phyloP scores from a whole-genome alignment of 106 monocot genomes.

The Iris macrosiphon region DNA sequence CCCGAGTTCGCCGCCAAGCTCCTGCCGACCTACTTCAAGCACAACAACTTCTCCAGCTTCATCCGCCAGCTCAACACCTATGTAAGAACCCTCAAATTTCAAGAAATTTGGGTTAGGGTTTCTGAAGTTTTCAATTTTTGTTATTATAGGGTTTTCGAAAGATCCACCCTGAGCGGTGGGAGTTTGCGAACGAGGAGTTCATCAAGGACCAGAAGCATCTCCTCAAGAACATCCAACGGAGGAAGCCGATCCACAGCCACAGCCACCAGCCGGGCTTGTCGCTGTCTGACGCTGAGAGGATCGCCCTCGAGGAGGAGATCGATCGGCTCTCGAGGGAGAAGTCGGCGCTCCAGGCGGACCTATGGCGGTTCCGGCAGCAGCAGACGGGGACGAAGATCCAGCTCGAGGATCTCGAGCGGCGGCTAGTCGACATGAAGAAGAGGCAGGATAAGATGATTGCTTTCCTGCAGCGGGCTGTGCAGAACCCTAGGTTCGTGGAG shows the following conservation, averaged over 20 bases:
- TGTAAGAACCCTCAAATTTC: conserved; percentile 16
- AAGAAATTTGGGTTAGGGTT: not conserved
- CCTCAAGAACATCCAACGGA: conserved; percentile 81
- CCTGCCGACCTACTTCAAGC: conserved; percentile 94
- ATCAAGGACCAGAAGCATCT: conserved; percentile 69
- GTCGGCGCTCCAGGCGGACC: conserved; percentile 30
- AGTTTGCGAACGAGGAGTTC: conserved; percentile 80
- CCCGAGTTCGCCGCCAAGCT: conserved; percentile 78
- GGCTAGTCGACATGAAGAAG: conserved; percentile 71
- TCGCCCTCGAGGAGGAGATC: conserved; percentile 73
- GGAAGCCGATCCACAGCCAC: conserved; percentile 95
- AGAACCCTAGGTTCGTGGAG: conserved; percentile 53
- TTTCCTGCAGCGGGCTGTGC: conserved; percentile 45
- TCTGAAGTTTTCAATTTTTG: no score
- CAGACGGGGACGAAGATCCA: conserved; percentile 43
- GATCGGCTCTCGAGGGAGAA: conserved; percentile 60
- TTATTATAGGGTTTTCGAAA: conserved; percentile 89
- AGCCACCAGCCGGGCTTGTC: conserved; percentile 32
- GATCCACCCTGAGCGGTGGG: conserved; percentile 88
- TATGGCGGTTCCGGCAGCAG: conserved; percentile 46
- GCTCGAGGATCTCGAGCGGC: conserved; percentile 48
- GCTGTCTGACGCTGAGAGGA: conserved; percentile 36
- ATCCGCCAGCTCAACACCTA: conserved; percentile 99
- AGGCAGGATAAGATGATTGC: conserved; percentile 66
- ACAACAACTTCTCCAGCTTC: conserved; percentile 99